Evolutionary conservation across 1,284 basidiomycete genomes (phyloP), one percentile per base, ranked within the genome.

Genomic region (Porogramme epimiltina): DNA sequence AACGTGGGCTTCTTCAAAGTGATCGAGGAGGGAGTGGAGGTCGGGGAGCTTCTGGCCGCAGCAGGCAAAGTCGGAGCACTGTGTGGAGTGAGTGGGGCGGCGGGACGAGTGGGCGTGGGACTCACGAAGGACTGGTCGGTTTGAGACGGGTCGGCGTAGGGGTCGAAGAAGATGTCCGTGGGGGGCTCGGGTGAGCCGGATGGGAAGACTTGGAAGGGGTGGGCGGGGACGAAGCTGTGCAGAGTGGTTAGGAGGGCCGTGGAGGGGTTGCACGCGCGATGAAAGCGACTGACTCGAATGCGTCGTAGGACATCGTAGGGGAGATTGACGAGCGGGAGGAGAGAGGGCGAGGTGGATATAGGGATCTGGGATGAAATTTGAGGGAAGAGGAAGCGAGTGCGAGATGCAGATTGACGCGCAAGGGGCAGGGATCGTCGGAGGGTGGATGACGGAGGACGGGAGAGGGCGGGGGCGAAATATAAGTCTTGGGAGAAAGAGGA

Each of bases 11-110:
- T 81, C 79, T 57, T 89, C 85, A 51, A 82, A 81, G 63, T 89
- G 88, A 59, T 84, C 81, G 52, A 89, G 72, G 43, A 88, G 78
- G 46, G 78, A 79, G 65, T 89, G 87, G 47, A 89, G 72, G 70
- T 89, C 84, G 3, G 78, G 69, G 18, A 87, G 74, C 39, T 73
- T 66, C 45, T 79, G 70, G 22, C 80, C 79, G 66, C 86, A 89
- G 68, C 87, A 90, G 22, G 76, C 75, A 66, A 85, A 89, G 67
- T 88, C 75, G 23, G 77, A 77, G 62, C 80, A 85, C 81, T 85
- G 60, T 2, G 9, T 9, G 22, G 23, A 38, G 28, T n/a, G 2
- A 19, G 39, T 8, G 36, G 36, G 18, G n/a, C 2, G 6, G 38
- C 18, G 11, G 5, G 15, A 25, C 16, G 10, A 25, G 19, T 9